Evolutionary conservation across 169 alveolate species (phyloP).

Genomic region (Babesia sp.): DNA sequence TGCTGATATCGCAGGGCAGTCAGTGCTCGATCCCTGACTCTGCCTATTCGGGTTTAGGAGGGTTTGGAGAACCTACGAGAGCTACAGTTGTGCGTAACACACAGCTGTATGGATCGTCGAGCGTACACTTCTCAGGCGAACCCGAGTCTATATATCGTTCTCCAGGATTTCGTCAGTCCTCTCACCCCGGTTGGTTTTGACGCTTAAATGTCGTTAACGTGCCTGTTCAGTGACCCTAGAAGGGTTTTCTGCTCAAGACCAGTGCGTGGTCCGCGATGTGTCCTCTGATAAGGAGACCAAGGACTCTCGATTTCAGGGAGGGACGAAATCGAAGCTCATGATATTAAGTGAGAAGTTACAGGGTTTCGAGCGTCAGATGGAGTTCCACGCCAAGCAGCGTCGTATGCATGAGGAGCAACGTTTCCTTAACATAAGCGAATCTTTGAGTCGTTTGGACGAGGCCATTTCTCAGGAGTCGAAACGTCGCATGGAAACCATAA

Average conservation of each 20-base stretch:
- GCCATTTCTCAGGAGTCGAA: constrained; percentile 66
- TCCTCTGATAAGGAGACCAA: constrained; percentile 45
- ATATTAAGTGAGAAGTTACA: constrained; percentile 54
- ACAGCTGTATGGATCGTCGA: background rate
- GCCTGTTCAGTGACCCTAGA: background rate
- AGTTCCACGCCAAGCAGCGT: constrained; percentile 63
- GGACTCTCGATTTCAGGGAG: constrained; percentile 48
- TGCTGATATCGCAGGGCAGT: constrained; percentile 42
- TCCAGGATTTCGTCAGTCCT: constrained; percentile 6
- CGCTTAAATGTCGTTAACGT: background rate
- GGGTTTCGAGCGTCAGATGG: constrained; percentile 71
- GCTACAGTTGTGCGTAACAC: constrained; percentile 5
- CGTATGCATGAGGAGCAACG: constrained; percentile 55
- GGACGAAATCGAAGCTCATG: constrained; percentile 57
- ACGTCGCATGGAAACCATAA: constrained; percentile 69
- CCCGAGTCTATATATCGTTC: background rate
- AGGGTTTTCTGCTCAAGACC: constrained; percentile 6
- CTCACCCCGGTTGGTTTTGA: constrained; percentile 18
- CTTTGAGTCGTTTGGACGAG: constrained; percentile 40
- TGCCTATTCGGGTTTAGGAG: constrained; percentile 10
- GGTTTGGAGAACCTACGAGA: background rate
- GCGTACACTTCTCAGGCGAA: constrained; percentile 5
- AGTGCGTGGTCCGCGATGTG: constrained; percentile 17
- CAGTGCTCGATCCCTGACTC: constrained; percentile 25
- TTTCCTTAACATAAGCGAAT: constrained; percentile 41